A percentile compares a stretch with the other conserved stretches of the same genome.
These are phyloP conservation scores for Quercus gilva DNA, from an alignment of 306 rosid species.

Conservation along the genomic window DNA sequence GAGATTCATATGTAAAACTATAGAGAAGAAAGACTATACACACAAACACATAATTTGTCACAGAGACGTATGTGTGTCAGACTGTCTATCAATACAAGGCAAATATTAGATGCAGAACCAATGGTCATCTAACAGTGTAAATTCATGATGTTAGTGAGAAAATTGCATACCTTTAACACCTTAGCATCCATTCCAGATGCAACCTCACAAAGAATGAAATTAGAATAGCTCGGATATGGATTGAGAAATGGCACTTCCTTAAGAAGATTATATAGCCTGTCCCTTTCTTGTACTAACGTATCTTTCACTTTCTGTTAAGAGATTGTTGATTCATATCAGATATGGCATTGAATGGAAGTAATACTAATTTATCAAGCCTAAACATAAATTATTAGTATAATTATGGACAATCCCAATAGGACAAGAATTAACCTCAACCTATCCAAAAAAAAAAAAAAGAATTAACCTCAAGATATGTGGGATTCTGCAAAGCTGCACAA, in stretches of 20 bases:
- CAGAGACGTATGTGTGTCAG: background rate
- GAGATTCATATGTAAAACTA: no score
- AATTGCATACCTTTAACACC: constrained; percentile 73
- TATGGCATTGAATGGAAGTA: constrained; percentile 7
- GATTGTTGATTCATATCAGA: constrained; percentile 29
- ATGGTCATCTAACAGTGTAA: background rate
- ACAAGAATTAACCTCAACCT: constrained; percentile 50
- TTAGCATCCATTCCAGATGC: constrained; percentile 79
- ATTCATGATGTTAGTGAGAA: background rate
- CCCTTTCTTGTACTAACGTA: constrained; percentile 76
- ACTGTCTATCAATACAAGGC: background rate
- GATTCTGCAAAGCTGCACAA: constrained; percentile 87
- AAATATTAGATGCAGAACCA: background rate
- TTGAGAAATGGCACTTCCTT: constrained; percentile 67
- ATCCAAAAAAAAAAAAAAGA: background rate
- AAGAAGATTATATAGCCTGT: constrained; percentile 65
- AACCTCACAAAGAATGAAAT: constrained; percentile 93
- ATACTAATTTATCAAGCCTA: background rate
- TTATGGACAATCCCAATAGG: background rate
- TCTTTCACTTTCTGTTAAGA: constrained; percentile 69
- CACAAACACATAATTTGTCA: no score
- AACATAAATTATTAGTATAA: background rate
- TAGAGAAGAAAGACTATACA: no score
- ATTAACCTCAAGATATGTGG: constrained; percentile 77
- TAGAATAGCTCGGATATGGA: constrained; percentile 89